Percentiles rank a stretch among this genome's conserved stretches.
Conservation (phyloP, 1,139 yeast genomes). For the Geotrichum reessii region DNA sequence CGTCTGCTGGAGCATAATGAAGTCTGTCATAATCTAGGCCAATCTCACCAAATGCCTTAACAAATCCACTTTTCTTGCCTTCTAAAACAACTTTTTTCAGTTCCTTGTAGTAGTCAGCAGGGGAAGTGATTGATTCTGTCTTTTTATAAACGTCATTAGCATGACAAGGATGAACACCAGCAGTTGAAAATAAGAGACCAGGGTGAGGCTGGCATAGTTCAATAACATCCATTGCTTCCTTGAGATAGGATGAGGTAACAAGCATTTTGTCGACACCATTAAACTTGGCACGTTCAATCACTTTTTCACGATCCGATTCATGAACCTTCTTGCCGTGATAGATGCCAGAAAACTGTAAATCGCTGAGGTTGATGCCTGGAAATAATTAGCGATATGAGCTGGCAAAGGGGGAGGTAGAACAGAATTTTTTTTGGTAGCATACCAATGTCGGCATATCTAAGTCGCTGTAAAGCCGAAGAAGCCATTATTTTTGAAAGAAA, state of each 20-base stretch:
- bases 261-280: conserved; percentile 65
- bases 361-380: conserved; percentile 79
- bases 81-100: conserved; percentile 46
- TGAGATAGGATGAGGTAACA: conserved; percentile 74
- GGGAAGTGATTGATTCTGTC: conserved; percentile 25
- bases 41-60: conserved; percentile 84
- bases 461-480: conserved; percentile 4
- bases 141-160: conserved; percentile 50
- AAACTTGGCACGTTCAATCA: conserved; percentile 59
- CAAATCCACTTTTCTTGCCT: conserved; percentile 41
- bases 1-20: conserved; percentile 61
- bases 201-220: conserved; percentile 38
- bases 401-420: not conserved
- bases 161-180: conserved; percentile 92
- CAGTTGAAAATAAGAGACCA: conserved; percentile 51
- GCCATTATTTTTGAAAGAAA: conserved; percentile 9
- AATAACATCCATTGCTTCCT: conserved; percentile 52
- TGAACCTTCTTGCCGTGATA: conserved; percentile 70
- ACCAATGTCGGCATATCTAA: conserved; percentile 26
- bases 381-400: not conserved
- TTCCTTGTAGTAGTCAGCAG: conserved; percentile 40
- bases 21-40: conserved; percentile 92
- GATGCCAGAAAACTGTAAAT: conserved; percentile 75
- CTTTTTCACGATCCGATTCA: conserved; percentile 56
- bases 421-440: conserved; percentile 1